Conservation (phyloP, 306 rosid genomes). For the Fragaria ananassa region DNA sequence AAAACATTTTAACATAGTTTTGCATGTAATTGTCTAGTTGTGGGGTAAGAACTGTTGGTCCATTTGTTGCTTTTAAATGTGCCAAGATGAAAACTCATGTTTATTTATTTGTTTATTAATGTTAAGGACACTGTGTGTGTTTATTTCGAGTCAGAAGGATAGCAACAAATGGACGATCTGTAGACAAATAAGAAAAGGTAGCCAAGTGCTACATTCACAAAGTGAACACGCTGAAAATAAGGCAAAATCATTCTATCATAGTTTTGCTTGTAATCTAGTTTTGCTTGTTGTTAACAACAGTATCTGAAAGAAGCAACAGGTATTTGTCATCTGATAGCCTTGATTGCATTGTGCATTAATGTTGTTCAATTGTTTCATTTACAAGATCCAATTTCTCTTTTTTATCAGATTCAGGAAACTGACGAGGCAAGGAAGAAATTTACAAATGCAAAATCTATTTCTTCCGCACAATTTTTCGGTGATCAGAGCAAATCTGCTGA, state of each 20-base stretch:
- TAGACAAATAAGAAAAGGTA: not conserved
- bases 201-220: not conserved
- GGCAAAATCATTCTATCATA: not conserved
- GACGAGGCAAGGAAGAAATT: constrained; percentile 94
- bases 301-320: not conserved
- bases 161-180: not conserved
- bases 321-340: not conserved
- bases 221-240: not conserved
- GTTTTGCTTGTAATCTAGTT: not conserved
- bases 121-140: not conserved
- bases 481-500: constrained; percentile 67
- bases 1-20: not conserved
- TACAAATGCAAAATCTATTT: constrained; percentile 88
- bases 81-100: not conserved
- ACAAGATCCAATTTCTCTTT: not conserved
- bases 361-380: not conserved
- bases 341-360: not conserved
- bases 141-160: not conserved
- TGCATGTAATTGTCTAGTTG: not conserved
- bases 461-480: constrained; percentile 89
- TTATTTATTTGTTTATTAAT: not conserved
- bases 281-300: not conserved
- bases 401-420: constrained; percentile 58
- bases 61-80: not conserved
- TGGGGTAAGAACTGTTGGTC: not conserved